These are phyloP conservation scores for Boletus vermiculosoides DNA, from an alignment of 768 basidiomycete genomes.

Conservation along the genomic window DNA sequence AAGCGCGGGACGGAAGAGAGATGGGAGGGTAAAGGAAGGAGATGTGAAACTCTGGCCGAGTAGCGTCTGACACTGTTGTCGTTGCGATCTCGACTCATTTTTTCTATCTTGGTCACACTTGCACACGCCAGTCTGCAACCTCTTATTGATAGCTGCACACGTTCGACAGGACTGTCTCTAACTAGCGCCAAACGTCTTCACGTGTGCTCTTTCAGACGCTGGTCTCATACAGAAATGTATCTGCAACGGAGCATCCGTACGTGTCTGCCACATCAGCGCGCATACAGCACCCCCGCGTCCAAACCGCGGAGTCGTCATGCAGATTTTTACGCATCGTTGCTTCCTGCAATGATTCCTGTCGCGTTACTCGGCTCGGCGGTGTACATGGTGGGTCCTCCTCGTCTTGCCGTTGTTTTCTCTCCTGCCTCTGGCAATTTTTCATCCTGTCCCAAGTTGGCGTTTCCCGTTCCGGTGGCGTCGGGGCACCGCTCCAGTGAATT, in stretches of 20 bases:
- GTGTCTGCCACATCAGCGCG: background rate
- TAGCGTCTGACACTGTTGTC: background rate
- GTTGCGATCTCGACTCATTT: slow-evolving; percentile 8
- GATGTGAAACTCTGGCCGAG: background rate
- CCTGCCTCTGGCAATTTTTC: slow-evolving; percentile 5
- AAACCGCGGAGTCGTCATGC: slow-evolving; percentile 48
- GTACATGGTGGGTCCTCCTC: slow-evolving; percentile 54
- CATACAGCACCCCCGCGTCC: slow-evolving; percentile 12
- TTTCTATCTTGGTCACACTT: slow-evolving; percentile 13
- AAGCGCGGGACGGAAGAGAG: background rate
- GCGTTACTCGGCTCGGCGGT: slow-evolving; percentile 76
- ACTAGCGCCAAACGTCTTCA: too few species aligned
- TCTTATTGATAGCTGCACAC: background rate
- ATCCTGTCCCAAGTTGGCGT: background rate
- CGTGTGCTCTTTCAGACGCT: too few species aligned
- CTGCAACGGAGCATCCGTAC: background rate
- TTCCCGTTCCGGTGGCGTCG: slow-evolving; percentile 10
- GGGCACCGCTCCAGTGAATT: slow-evolving; percentile 1
- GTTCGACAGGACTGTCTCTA: background rate
- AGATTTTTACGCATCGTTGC: slow-evolving; percentile 63
- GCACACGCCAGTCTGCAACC: slow-evolving; percentile 6
- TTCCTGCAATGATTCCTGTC: slow-evolving; percentile 78
- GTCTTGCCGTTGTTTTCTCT: background rate
- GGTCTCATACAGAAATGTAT: background rate
- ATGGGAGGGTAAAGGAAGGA: too few species aligned